Conservation (phyloP, 148 eudicot species). For the Tetragonia tetragonoides region DNA sequence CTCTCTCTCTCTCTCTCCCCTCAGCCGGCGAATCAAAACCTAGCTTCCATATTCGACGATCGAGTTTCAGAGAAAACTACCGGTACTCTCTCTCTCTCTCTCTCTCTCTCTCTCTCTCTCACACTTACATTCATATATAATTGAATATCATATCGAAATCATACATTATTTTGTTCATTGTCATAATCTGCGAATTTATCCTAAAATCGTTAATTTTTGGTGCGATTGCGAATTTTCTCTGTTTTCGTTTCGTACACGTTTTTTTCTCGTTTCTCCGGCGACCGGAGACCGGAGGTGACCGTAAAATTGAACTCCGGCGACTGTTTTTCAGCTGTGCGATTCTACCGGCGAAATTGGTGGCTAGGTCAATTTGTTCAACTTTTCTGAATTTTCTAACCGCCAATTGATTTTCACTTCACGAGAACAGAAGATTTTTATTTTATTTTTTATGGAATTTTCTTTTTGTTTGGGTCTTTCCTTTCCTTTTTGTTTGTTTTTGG, state of each 20-base stretch:
- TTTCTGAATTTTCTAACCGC: not conserved
- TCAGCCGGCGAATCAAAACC: not conserved
- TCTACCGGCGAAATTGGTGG: not conserved
- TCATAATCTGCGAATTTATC: not conserved
- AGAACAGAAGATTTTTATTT: not conserved
- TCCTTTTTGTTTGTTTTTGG: not conserved
- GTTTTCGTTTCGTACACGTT: not conserved
- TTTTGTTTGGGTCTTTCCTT: not conserved
- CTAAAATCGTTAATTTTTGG: not conserved
- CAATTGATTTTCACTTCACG: not conserved
- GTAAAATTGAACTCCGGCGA: not conserved
- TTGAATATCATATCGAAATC: not conserved
- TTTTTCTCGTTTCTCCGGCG: not conserved
- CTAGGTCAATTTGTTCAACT: not conserved
- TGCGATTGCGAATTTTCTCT: not conserved
- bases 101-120: not conserved
- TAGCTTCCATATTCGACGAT: not conserved
- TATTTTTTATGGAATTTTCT: not conserved
- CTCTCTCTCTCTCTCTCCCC: not conserved
- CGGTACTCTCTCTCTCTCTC: conserved; percentile 1
- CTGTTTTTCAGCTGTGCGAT: not conserved
- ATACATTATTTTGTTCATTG: not conserved
- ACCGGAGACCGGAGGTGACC: not conserved
- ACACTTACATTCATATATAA: too few species aligned
- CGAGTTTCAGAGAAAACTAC: not conserved